Evolutionary conservation across 345 rosid species (phyloP), one percentile per base, ranked within the genome.

Genomic region (Euphorbia lathyris): DNA sequence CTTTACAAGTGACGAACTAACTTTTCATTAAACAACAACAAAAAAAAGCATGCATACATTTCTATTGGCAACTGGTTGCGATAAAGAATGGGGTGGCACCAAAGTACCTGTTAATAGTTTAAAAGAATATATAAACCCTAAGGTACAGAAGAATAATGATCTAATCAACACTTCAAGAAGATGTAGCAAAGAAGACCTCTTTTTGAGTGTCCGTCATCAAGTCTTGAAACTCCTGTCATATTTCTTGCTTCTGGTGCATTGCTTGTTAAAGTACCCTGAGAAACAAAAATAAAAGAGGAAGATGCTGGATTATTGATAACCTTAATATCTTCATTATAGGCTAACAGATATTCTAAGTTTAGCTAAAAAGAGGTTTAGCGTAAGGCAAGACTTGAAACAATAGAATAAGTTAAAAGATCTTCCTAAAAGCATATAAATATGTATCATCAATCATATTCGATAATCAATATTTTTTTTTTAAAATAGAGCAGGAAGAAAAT

Each of bases 1-100:
- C 34, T 63, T 60, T 14, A 63, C 45, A 32, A 19, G 20, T 55
- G 68, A 58, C 9, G 50, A 72, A 62, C 52, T 29, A 70, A 42
- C 13, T 45, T 40, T 55, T 43, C 63, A 56, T 10, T 19, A 66
- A 70, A 53, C 22, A 23, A 68, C 58, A 38, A 45, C 23, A 67
- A 13, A 66, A 40, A 69, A 13, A 66, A 40, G 70, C 52, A 77
- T n/a, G 47, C 86, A n/a, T 78, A 89, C 96, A 74, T 76, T 83
- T 63, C 29, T 38, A 48, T 47, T 66, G 42, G 74, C 45, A 66
- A 38, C 42, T 65, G 82, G 81, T 57, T n/a, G 74, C 43, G 13
- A 57, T 63, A 58, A 72, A 60, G 63, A 66, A 56, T 48, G 73
- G 55, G 80, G 74, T 3, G 68, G 63, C 23, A 63, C 76, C 45